Percentiles rank a stretch among this genome's conserved stretches.
Conservation (phyloP, 768 basidiomycete species). For the Tricholoma flavovirens region DNA sequence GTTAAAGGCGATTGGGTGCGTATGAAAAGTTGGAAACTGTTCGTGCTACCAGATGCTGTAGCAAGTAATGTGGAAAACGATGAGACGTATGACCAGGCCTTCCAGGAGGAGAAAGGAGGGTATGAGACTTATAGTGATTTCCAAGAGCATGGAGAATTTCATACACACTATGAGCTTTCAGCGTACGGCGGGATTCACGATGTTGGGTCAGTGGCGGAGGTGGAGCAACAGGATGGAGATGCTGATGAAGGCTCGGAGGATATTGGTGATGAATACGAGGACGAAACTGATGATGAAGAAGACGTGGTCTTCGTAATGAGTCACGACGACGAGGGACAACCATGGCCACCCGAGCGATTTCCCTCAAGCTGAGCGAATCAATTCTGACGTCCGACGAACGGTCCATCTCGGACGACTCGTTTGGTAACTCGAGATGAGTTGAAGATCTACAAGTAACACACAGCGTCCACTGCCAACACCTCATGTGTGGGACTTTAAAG, state of each 20-base stretch:
- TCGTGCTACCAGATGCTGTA: constrained; percentile 58
- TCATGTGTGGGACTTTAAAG: not conserved
- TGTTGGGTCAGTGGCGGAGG: not conserved
- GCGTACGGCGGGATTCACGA: not conserved
- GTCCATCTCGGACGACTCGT: constrained; percentile 5
- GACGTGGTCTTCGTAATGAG: constrained; percentile 68
- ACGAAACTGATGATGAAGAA: constrained; percentile 65
- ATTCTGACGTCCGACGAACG: constrained; percentile 2
- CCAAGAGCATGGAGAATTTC: not conserved
- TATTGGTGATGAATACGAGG: constrained; percentile 26
- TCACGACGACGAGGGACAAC: constrained; percentile 28
- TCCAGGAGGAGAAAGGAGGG: constrained; percentile 1
- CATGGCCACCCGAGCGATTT: constrained; percentile 24
- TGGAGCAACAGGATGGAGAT: constrained; percentile 4
- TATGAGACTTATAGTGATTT: not conserved
- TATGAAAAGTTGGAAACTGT: constrained; percentile 59
- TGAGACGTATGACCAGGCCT: constrained; percentile 1
- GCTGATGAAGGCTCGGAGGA: constrained; percentile 18
- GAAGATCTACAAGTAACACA: not conserved
- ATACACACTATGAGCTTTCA: not conserved
- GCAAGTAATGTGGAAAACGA: constrained; percentile 37
- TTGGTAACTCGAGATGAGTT: not conserved
- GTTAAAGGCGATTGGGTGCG: constrained; percentile 65
- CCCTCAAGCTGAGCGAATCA: constrained; percentile 14
- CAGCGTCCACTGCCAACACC: not conserved